Conservation (phyloP, 768 basidiomycete genomes). For the Suillus weaverae region DNA sequence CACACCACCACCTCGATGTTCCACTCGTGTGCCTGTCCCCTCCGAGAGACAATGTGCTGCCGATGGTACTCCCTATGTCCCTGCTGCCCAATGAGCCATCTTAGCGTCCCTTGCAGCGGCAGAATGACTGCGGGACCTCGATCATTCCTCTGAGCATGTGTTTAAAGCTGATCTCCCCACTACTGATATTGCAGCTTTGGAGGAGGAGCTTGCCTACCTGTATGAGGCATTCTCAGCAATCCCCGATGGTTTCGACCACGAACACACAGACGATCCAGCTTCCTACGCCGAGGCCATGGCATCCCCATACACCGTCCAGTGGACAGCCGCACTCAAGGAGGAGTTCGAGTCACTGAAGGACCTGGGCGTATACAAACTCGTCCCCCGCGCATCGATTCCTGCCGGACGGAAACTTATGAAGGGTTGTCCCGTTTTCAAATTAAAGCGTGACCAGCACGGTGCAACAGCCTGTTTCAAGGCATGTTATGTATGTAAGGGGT, state of each 20-base stretch:
- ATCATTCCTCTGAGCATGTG: too few relatives aligned
- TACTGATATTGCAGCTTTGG: background rate
- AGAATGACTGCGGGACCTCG: background rate
- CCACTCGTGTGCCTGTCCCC: background rate
- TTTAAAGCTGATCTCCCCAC: too few relatives aligned
- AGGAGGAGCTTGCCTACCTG: background rate
- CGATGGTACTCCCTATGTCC: background rate
- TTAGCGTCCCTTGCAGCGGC: background rate
- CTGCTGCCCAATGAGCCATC: background rate
- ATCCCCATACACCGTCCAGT: conserved; percentile 14
- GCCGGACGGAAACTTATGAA: conserved; percentile 10
- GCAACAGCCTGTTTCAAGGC: conserved; percentile 21
- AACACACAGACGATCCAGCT: conserved; percentile 15
- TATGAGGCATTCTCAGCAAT: background rate
- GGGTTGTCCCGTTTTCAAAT: background rate
- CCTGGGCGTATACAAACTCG: background rate
- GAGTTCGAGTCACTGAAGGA: background rate
- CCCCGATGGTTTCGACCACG: background rate
- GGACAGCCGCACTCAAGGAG: conserved; percentile 16
- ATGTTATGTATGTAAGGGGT: conserved; percentile 37
- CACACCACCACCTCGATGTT: too few relatives aligned
- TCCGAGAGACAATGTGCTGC: background rate
- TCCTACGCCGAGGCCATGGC: conserved; percentile 20
- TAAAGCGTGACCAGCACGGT: conserved; percentile 4
- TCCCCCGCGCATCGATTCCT: conserved; percentile 8